phyloP scores from a whole-genome alignment of 768 basidiomycete species.

The Psilocybe subaeruginosa region DNA sequence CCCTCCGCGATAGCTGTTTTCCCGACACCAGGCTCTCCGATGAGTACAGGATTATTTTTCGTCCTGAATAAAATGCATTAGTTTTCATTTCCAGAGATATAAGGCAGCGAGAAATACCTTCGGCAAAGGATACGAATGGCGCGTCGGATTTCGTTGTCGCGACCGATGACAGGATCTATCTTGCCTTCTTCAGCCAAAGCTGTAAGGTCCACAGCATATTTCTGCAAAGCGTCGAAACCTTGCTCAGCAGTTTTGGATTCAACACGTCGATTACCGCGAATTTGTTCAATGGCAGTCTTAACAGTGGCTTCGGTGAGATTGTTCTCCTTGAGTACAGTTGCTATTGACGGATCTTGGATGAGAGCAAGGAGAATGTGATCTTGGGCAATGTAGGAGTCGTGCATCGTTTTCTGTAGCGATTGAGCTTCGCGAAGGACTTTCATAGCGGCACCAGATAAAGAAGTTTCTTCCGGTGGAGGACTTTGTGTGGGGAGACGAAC shows the following conservation, averaged over 20 bases:
- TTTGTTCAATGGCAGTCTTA: slow-evolving; percentile 77
- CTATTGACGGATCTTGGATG: slow-evolving; percentile 71
- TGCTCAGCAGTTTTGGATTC: slow-evolving; percentile 88
- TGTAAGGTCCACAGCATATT: slow-evolving; percentile 88
- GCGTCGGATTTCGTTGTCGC: slow-evolving; percentile 90
- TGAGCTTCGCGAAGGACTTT: slow-evolving; percentile 79
- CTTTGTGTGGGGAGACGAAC: slow-evolving; percentile 83
- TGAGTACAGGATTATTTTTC: slow-evolving; percentile 96
- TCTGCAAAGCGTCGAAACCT: slow-evolving; percentile 90
- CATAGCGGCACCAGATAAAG: slow-evolving; percentile 56
- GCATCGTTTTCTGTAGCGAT: slow-evolving; percentile 78
- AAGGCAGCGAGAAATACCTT: slow-evolving; percentile 43
- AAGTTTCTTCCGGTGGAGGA: slow-evolving; percentile 83
- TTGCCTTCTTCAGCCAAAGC: slow-evolving; percentile 89
- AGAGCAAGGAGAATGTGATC: slow-evolving; percentile 91
- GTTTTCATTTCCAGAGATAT: slow-evolving; percentile 56
- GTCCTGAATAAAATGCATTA: slow-evolving; percentile 53
- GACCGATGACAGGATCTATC: slow-evolving; percentile 93
- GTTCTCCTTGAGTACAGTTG: slow-evolving; percentile 74
- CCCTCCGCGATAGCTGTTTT: slow-evolving; percentile 97
- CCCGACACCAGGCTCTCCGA: slow-evolving; percentile 94
- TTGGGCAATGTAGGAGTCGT: slow-evolving; percentile 92
- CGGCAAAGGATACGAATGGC: slow-evolving; percentile 82
- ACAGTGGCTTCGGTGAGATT: slow-evolving; percentile 70
- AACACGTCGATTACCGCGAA: slow-evolving; percentile 82